phyloP scores from a whole-genome alignment of 371 early-diverging fungal genomes.

The Haplosporangium sp. region DNA sequence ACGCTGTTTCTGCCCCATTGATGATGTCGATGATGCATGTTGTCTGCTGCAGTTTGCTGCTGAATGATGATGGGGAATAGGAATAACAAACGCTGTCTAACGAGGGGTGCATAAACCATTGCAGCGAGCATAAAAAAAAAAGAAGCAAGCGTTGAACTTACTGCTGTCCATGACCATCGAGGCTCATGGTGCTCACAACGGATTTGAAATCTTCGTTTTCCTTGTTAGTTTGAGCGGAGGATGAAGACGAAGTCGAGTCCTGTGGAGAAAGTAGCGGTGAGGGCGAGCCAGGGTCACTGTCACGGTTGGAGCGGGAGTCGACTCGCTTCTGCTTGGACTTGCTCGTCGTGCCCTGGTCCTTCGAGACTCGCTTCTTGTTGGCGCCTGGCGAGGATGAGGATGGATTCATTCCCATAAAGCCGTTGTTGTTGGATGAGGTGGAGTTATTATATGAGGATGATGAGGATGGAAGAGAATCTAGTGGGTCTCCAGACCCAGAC shows the following conservation, averaged over 20 bases:
- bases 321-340: constrained; percentile 41
- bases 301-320: constrained; percentile 20
- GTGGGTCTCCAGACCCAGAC: constrained; percentile 10
- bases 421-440: not conserved
- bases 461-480: constrained; percentile 14
- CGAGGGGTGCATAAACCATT: not conserved
- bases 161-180: constrained; percentile 53
- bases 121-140: not conserved
- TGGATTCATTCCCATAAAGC: not conserved
- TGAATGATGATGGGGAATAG: no score
- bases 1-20: no score
- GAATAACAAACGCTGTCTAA: not conserved
- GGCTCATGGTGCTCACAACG: constrained; percentile 53
- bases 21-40: no score
- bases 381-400: not conserved
- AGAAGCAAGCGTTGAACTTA: constrained; percentile 17
- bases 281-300: constrained; percentile 29
- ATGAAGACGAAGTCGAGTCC: constrained; percentile 19
- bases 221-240: constrained; percentile 1
- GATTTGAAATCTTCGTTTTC: constrained; percentile 39
- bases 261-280: constrained; percentile 28
- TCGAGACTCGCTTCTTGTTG: constrained; percentile 47
- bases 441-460: constrained; percentile 6
- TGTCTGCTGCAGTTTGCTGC: no score
- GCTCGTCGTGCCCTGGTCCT: constrained; percentile 34